Conservation (phyloP, 2,329 filamentous ascomycete species). For the Pseudogymnoascus sp. region DNA sequence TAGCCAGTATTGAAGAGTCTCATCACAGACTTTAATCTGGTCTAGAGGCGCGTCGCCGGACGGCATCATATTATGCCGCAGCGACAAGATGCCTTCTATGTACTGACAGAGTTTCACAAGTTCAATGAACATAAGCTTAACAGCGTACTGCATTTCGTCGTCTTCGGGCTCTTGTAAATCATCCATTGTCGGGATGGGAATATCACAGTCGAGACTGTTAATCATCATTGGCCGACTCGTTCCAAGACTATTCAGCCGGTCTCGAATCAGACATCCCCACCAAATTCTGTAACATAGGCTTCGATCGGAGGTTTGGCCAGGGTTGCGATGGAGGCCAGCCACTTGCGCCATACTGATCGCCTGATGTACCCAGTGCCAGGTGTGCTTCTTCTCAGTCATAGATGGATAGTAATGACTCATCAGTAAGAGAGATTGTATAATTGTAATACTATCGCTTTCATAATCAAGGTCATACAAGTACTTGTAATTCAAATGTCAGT, state of each 20-base stretch:
- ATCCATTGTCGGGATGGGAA: conserved; percentile 14
- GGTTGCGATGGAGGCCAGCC: conserved; percentile 16
- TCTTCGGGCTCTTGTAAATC: conserved; percentile 18
- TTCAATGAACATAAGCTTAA: conserved; percentile 19
- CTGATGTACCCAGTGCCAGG: conserved; percentile 21
- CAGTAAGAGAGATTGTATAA: conserved; percentile 17
- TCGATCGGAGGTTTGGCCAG: conserved; percentile 12
- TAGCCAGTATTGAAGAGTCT: conserved; percentile 12
- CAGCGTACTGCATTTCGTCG: conserved; percentile 14
- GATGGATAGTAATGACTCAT: conserved; percentile 21
- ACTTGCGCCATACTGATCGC: conserved; percentile 19
- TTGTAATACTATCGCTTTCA: conserved; percentile 16
- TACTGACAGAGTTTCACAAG: conserved; percentile 20
- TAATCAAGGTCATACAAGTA: conserved; percentile 19
- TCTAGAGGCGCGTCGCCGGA: background rate
- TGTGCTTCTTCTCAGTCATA: conserved; percentile 20
- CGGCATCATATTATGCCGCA: conserved; percentile 4
- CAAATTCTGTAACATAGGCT: conserved; percentile 18
- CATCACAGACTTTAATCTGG: conserved; percentile 15
- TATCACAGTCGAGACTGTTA: conserved; percentile 19
- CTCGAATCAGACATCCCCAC: conserved; percentile 19
- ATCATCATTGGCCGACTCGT: conserved; percentile 20
- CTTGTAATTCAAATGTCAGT: conserved; percentile 8
- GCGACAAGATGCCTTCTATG: conserved; percentile 18
- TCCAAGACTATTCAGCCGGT: conserved; percentile 18